phyloP scores from a whole-genome alignment of 1,284 basidiomycete genomes.

The Fomes fomentarius region DNA sequence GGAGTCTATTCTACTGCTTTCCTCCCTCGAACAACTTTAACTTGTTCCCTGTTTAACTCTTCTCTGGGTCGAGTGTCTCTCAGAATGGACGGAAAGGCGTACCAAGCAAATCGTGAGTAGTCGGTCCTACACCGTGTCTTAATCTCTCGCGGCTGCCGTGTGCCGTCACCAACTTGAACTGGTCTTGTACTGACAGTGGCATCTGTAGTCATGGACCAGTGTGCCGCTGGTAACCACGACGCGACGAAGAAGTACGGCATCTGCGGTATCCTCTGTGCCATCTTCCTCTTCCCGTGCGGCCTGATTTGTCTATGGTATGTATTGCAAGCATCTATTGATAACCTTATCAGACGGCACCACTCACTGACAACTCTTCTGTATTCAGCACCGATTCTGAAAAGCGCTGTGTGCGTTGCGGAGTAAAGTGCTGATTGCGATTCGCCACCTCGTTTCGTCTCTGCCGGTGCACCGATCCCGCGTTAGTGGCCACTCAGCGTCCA shows the following conservation, averaged over 20 bases:
- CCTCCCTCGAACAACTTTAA: neutral
- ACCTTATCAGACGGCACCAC: neutral
- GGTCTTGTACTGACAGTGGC: neutral
- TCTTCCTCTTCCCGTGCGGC: constrained; percentile 28
- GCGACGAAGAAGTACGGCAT: constrained; percentile 25
- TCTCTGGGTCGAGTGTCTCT: neutral
- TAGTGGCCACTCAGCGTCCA: no score
- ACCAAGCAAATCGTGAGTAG: constrained; percentile 5
- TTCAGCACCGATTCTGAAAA: constrained; percentile 23
- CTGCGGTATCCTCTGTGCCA: constrained; percentile 27
- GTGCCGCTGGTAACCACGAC: constrained; percentile 29
- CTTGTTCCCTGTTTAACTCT: neutral
- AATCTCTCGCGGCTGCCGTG: neutral
- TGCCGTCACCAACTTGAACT: neutral
- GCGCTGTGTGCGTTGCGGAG: constrained; percentile 27
- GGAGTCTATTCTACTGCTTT: neutral
- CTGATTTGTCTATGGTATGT: constrained; percentile 29
- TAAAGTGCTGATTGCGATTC: constrained; percentile 1
- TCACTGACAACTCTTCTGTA: neutral
- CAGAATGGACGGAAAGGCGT: constrained; percentile 4
- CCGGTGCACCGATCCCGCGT: no score
- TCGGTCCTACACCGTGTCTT: no score
- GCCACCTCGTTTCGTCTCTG: neutral
- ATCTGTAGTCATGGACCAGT: constrained; percentile 11
- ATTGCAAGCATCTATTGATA: neutral